These are phyloP conservation scores for Xylariomycetidae sp. DNA, from an alignment of 2,329 filamentous ascomycete species.

Conservation along the genomic window DNA sequence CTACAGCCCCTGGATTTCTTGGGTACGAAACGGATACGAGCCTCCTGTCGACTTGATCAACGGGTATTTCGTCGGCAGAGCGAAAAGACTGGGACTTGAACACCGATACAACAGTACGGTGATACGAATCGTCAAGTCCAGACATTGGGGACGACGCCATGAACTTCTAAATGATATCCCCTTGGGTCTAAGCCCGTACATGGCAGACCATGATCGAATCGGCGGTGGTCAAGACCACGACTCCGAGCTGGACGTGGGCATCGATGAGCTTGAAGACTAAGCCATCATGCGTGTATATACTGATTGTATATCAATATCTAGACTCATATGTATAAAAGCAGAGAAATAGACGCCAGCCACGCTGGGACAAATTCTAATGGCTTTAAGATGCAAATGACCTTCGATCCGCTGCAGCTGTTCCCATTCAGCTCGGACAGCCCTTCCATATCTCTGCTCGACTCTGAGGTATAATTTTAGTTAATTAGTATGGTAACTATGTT, in stretches of 20 bases:
- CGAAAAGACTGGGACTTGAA: conserved; percentile 64
- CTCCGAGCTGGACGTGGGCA: conserved; percentile 6
- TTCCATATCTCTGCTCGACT: too few relatives aligned
- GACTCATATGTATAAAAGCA: conserved; percentile 5
- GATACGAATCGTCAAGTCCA: conserved; percentile 66
- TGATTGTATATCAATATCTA: conserved; percentile 6
- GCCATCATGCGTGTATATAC: conserved; percentile 1
- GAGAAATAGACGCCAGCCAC: too few relatives aligned
- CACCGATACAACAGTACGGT: conserved; percentile 69
- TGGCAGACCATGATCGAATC: conserved; percentile 20
- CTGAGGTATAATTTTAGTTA: too few relatives aligned
- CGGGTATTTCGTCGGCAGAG: conserved; percentile 76
- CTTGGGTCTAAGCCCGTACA: conserved; percentile 17
- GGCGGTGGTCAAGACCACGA: conserved; percentile 11
- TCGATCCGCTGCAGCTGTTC: too few relatives aligned
- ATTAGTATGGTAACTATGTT: too few relatives aligned
- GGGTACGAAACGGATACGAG: conserved; percentile 52
- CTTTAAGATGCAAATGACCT: too few relatives aligned
- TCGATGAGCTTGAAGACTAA: conserved; percentile 4
- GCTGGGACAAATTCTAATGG: too few relatives aligned
- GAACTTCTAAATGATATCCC: conserved; percentile 23
- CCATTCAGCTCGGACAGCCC: too few relatives aligned
- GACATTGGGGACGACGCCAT: conserved; percentile 35
- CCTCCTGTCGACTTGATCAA: conserved; percentile 84
- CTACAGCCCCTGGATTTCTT: conserved; percentile 61